phyloP scores from a whole-genome alignment of 2,329 filamentous ascomycete species.

The Botrytis pseudocinerea region DNA sequence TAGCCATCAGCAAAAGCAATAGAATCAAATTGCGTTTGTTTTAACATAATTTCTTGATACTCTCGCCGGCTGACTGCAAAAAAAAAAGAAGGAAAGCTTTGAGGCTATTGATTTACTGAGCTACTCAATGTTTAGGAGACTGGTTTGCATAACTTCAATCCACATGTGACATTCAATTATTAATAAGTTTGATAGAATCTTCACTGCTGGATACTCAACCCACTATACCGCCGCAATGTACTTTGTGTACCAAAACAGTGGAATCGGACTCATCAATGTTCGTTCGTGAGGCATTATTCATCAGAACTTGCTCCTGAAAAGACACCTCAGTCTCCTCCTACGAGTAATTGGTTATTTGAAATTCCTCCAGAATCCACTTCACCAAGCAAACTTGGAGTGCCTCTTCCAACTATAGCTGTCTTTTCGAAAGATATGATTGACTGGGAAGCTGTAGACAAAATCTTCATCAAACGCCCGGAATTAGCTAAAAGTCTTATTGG shows the following conservation, averaged over 20 bases:
- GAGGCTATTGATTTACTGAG: neutral
- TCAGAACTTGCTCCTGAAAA: neutral
- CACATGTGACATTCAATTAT: neutral
- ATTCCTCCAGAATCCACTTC: neutral
- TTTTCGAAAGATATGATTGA: constrained; percentile 3
- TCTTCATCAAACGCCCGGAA: neutral
- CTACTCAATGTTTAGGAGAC: neutral
- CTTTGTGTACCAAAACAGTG: neutral
- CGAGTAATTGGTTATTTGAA: constrained; percentile 5
- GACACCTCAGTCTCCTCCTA: neutral
- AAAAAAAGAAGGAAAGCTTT: neutral
- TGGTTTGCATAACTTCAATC: neutral
- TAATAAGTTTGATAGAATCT: constrained; percentile 12
- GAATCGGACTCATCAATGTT: neutral
- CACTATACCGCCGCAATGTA: constrained; percentile 9
- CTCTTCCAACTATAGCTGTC: neutral
- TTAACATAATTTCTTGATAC: neutral
- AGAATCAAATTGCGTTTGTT: neutral
- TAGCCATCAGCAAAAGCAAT: neutral
- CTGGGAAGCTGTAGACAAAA: neutral
- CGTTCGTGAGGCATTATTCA: neutral
- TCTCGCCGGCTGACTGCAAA: neutral
- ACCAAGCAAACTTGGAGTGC: neutral
- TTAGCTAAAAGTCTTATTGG: neutral
- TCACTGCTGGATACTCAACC: neutral